Percentiles rank a stretch among this genome's conserved stretches.
These are phyloP conservation scores for Melampsora larici-populina DNA, from an alignment of 1,284 basidiomycete species.

Conservation along the genomic window DNA sequence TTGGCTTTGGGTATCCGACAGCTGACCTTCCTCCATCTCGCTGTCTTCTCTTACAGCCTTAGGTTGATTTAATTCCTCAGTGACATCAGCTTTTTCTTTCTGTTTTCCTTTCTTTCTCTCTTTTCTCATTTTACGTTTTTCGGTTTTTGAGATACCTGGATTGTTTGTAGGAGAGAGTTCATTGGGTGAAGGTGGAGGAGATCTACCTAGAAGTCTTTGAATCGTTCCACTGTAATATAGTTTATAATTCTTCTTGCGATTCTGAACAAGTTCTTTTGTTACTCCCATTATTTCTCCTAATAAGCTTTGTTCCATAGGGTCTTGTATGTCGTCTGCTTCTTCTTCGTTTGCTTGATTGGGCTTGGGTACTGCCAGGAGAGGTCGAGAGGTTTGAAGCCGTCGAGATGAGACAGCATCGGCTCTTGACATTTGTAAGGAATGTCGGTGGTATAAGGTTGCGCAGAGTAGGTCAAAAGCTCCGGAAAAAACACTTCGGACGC, in stretches of 20 bases:
- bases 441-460: conserved; percentile 61
- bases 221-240: conserved; percentile 26
- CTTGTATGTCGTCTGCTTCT: not conserved
- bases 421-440: conserved; percentile 28
- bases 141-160: too few species aligned
- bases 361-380: conserved; percentile 15
- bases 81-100: too few species aligned
- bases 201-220: conserved; percentile 10
- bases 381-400: not conserved
- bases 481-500: conserved; percentile 75
- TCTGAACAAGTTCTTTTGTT: conserved; percentile 26
- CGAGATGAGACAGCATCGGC: not conserved
- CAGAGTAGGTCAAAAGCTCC: conserved; percentile 83
- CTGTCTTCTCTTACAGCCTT: too few species aligned
- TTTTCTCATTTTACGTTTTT: too few species aligned
- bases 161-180: too few species aligned
- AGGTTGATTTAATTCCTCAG: too few species aligned
- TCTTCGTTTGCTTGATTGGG: conserved; percentile 16
- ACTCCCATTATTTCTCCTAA: conserved; percentile 27
- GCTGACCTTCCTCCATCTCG: too few species aligned
- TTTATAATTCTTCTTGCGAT: conserved; percentile 19
- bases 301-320: conserved; percentile 28
- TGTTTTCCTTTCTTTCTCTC: too few species aligned
- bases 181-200: conserved; percentile 17
- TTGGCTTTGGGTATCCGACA: too few species aligned